Conservation (phyloP, 306 rosid species). For the Delonix regia region DNA sequence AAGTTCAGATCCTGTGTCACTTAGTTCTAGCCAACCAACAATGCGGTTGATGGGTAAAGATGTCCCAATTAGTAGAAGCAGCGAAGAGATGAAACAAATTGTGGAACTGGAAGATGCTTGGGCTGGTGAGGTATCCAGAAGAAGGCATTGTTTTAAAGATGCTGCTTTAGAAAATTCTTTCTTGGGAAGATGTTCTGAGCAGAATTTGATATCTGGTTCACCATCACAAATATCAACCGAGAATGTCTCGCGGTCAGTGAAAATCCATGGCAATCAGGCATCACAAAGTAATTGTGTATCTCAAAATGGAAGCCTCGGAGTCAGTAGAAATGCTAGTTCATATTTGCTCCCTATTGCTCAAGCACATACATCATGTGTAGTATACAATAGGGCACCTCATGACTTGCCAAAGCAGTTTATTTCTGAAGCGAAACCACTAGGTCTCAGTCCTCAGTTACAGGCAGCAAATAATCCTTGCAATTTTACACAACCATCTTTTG, state of each 20-base stretch:
- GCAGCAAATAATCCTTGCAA: slow-evolving; percentile 41
- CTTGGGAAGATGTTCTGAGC: slow-evolving; percentile 41
- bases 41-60: slow-evolving; percentile 90
- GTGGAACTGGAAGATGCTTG: slow-evolving; percentile 54
- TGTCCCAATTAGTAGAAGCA: slow-evolving; percentile 70
- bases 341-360: slow-evolving; percentile 40
- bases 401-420: slow-evolving; percentile 39
- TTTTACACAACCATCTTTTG: slow-evolving; percentile 46
- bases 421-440: slow-evolving; percentile 51
- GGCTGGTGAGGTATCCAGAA: slow-evolving; percentile 55
- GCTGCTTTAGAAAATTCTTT: slow-evolving; percentile 35
- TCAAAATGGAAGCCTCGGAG: slow-evolving; percentile 44
- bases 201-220: slow-evolving; percentile 41
- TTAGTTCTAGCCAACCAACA: slow-evolving; percentile 58
- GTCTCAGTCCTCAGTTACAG: slow-evolving; percentile 43
- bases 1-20: slow-evolving; percentile 39
- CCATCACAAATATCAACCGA: slow-evolving; percentile 39
- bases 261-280: slow-evolving; percentile 36
- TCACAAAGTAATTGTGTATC: slow-evolving; percentile 33
- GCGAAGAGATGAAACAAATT: slow-evolving; percentile 47
- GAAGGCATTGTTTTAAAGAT: slow-evolving; percentile 44
- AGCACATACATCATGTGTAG: slow-evolving; percentile 44
- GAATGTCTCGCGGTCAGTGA: slow-evolving; percentile 37
- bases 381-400: slow-evolving; percentile 34
- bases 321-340: slow-evolving; percentile 41